These are phyloP conservation scores for Rhizoctonia solani DNA, from an alignment of 1,284 basidiomycete genomes.

Conservation along the genomic window DNA sequence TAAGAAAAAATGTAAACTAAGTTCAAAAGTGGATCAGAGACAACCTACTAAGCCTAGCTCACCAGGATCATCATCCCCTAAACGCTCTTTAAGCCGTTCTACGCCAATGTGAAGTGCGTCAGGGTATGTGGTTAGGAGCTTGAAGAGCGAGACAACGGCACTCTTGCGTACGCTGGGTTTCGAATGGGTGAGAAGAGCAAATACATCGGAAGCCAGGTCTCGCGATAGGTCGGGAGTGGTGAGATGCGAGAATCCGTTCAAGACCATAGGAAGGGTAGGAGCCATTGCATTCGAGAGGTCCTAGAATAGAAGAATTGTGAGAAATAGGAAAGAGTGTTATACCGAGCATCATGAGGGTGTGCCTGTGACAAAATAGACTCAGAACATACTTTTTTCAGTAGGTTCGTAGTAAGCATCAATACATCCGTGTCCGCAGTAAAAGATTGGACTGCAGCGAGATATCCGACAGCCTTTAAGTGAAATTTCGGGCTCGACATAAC, in stretches of 20 bases:
- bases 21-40: too few species aligned
- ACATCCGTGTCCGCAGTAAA: slow-evolving; percentile 96
- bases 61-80: slow-evolving; percentile 86
- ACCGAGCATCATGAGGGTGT: background rate
- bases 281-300: slow-evolving; percentile 76
- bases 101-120: slow-evolving; percentile 72
- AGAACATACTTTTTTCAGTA: slow-evolving; percentile 89
- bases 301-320: slow-evolving; percentile 55
- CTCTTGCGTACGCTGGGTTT: slow-evolving; percentile 86
- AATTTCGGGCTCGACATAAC: slow-evolving; percentile 93
- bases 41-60: slow-evolving; percentile 42
- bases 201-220: slow-evolving; percentile 85
- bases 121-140: slow-evolving; percentile 76
- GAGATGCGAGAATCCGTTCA: slow-evolving; percentile 88
- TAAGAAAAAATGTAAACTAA: too few species aligned
- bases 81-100: slow-evolving; percentile 75
- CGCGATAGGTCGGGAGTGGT: slow-evolving; percentile 86
- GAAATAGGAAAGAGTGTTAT: background rate
- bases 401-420: slow-evolving; percentile 95
- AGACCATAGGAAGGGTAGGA: slow-evolving; percentile 76
- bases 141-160: slow-evolving; percentile 82
- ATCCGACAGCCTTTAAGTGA: slow-evolving; percentile 94
- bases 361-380: background rate
- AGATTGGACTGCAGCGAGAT: slow-evolving; percentile 91
- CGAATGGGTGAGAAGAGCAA: slow-evolving; percentile 90